Base-by-base conservation (phyloP, 257 asterid genomes). In the Rauvolfia tetraphylla region DNA sequence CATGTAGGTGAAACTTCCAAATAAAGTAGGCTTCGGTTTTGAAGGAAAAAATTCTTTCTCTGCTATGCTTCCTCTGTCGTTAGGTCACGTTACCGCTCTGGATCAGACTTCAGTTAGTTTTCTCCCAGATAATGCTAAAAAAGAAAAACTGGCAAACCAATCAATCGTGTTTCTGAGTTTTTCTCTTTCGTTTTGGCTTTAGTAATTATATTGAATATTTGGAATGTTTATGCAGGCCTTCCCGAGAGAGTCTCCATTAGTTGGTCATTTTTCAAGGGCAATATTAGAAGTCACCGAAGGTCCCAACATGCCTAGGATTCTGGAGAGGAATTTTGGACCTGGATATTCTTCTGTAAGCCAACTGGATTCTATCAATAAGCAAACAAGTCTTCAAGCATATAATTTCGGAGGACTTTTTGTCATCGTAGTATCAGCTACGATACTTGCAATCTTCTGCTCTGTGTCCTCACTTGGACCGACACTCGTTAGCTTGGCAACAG, bases 351-450 rank as follows among this genome's bases (percentile, higher is more conserved):
- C 89, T 0, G 78, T 69, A 27, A 84, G 82, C 17, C 88, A 87
- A 25, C 81, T 77, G 51, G 75, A 83, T 63, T 72, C 90, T 3
- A 80, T 87, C 72, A 81, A 87, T 72, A 83, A 86, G 39, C 75
- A 77, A 49, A 79, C 90, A 1, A 81, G 90, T 41, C 82, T 89
- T 18, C 72, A 83, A 25, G 36, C 84, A 25, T 62, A 41, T 14
- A 83, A 90, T 4, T 90, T 89, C 51, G 86, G 81, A 57, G 92
- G 92, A 25, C 88, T 89, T 25, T 89, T 90, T 63, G 73, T 89
- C 14, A 69, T 89, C 7, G 59, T 85, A 69, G 91, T 84, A 66
- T 84, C 86, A 14, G 80, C 85, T 20, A 79, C 84, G 42, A 0
- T 83, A 15, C 44, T 84, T 22, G 82, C 92, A 22, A 68, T 86